Percentiles rank a stretch among this genome's conserved stretches.
These are phyloP conservation scores for Pseudonectria foliicola DNA, from an alignment of 2,329 filamentous ascomycete species.

Conservation along the genomic window DNA sequence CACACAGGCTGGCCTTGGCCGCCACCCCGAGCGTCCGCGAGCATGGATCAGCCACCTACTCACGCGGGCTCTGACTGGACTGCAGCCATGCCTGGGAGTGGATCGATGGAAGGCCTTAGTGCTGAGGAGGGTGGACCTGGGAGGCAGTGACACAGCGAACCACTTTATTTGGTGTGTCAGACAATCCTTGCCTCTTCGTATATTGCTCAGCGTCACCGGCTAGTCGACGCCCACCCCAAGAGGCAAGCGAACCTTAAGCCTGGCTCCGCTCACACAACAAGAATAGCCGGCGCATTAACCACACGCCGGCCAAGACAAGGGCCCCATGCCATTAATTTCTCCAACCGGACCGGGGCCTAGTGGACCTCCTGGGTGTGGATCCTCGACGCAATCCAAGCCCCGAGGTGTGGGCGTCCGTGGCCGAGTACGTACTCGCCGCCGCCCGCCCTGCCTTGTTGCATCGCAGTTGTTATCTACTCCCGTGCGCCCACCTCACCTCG, in stretches of 20 bases:
- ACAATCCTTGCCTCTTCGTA: conserved; percentile 42
- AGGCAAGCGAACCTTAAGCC: conserved; percentile 27
- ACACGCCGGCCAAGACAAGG: conserved; percentile 27
- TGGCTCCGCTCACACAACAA: conserved; percentile 25
- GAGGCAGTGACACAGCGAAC: conserved; percentile 25
- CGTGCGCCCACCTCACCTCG: conserved; percentile 14
- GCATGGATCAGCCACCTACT: conserved; percentile 8
- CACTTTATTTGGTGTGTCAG: conserved; percentile 45
- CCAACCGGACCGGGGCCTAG: conserved; percentile 25
- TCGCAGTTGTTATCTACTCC: conserved; percentile 16
- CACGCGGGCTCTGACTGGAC: conserved; percentile 14
- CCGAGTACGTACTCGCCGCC: conserved; percentile 4
- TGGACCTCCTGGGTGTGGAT: conserved; percentile 24
- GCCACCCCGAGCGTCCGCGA: neutral
- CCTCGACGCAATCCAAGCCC: conserved; percentile 31
- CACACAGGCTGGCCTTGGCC: conserved; percentile 1
- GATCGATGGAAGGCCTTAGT: conserved; percentile 26
- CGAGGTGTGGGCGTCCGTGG: conserved; percentile 17
- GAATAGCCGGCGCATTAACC: conserved; percentile 38
- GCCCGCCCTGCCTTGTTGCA: conserved; percentile 20
- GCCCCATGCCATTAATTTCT: conserved; percentile 30
- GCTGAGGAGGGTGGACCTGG: conserved; percentile 17
- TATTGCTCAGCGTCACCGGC: conserved; percentile 41
- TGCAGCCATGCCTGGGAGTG: conserved; percentile 15
- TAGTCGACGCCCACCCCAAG: conserved; percentile 22